phyloP scores from a whole-genome alignment of 352 stramenopile species.

The Bremia lactucae region DNA sequence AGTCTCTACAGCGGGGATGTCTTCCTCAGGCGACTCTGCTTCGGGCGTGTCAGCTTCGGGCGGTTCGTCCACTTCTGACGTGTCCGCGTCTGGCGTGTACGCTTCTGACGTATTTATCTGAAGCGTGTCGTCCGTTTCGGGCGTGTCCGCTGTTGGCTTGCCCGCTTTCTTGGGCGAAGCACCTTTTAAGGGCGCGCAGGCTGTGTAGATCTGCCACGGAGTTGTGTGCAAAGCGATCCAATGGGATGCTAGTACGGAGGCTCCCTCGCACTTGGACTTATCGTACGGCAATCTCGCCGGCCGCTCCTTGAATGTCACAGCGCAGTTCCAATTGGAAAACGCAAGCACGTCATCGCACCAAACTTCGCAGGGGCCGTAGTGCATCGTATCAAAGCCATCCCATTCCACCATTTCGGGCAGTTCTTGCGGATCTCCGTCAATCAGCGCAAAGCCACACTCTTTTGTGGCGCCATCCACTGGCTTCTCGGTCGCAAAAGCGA shows the following conservation, averaged over 20 bases:
- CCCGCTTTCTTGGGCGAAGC: too few relatives aligned
- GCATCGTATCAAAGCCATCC: slow-evolving; percentile 24
- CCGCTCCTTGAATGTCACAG: slow-evolving; percentile 19
- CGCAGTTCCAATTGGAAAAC: slow-evolving; percentile 34
- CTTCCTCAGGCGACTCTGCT: too few relatives aligned
- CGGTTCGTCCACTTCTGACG: too few relatives aligned
- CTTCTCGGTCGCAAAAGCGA: too few relatives aligned
- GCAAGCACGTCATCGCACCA: slow-evolving; percentile 36
- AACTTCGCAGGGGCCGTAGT: slow-evolving; percentile 39
- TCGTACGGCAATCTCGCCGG: slow-evolving; percentile 31
- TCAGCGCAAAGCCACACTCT: too few relatives aligned
- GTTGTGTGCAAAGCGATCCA: slow-evolving; percentile 35
- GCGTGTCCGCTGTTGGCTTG: too few relatives aligned
- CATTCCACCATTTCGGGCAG: slow-evolving; percentile 29
- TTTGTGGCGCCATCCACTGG: too few relatives aligned
- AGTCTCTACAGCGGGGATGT: too few relatives aligned
- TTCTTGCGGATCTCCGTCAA: not conserved
- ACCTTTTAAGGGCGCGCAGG: slow-evolving; percentile 30
- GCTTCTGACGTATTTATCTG: too few relatives aligned
- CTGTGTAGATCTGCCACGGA: slow-evolving; percentile 39
- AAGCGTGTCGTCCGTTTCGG: too few relatives aligned
- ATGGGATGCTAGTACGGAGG: slow-evolving; percentile 21
- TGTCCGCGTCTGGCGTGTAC: too few relatives aligned
- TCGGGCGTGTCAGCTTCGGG: too few relatives aligned
- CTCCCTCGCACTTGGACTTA: slow-evolving; percentile 24